Percentiles rank a stretch among this genome's conserved stretches.
Conservation (phyloP, 768 basidiomycete species). For the Dictyophora rubrovolvata region DNA sequence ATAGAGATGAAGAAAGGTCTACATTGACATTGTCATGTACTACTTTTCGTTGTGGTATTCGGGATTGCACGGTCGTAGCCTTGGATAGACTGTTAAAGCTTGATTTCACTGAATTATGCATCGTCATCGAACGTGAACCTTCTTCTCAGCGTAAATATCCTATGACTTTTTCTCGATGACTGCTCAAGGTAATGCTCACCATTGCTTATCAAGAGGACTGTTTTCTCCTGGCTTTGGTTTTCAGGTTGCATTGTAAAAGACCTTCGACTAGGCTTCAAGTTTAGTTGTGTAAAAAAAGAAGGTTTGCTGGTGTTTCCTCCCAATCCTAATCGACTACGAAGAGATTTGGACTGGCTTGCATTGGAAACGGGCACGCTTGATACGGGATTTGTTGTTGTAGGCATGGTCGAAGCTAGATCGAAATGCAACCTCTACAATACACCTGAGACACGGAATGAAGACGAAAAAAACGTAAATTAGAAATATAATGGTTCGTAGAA, state of each 20-base stretch:
- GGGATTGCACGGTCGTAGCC: neutral
- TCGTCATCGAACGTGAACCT: neutral
- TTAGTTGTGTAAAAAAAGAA: conserved; percentile 7
- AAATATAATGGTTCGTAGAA: neutral
- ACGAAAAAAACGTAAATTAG: too few relatives aligned
- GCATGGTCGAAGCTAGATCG: neutral
- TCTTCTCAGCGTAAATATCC: neutral
- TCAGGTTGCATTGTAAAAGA: neutral
- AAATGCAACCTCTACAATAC: too few relatives aligned
- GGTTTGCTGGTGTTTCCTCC: conserved; percentile 5
- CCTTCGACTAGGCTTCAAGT: conserved; percentile 4
- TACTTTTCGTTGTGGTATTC: neutral
- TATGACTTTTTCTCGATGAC: neutral
- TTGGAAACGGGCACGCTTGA: conserved; percentile 41
- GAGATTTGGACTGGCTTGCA: conserved; percentile 53
- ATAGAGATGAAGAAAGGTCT: neutral
- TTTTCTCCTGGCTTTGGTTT: neutral
- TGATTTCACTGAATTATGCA: neutral
- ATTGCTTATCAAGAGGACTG: conserved; percentile 2
- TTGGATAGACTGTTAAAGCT: neutral
- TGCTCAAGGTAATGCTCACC: neutral
- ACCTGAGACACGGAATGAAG: too few relatives aligned
- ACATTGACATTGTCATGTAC: neutral
- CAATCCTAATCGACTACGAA: conserved; percentile 4
- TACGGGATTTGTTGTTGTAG: conserved; percentile 4